Evolutionary conservation across 768 basidiomycete species (phyloP), one percentile per base, ranked within the genome.

Genomic region (Tylopilus intermedius): DNA sequence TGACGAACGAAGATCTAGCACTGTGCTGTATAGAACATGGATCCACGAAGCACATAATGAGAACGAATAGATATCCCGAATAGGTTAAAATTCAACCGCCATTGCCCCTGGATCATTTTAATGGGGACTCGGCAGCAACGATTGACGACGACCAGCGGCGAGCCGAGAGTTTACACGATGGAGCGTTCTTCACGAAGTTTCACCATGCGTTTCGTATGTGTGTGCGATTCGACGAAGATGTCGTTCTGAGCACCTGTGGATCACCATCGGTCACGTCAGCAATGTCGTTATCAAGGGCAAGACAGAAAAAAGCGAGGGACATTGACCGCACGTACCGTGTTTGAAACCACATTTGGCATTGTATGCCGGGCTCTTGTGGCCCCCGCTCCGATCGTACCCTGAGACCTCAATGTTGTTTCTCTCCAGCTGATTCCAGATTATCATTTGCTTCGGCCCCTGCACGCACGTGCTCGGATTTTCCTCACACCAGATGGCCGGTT

Each of bases 211-310:
- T 33, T 13, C 8, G 33, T 5, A 8, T 33, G 33, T 5, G 33
- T 21, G n/a, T 26, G 5, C 21, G 45, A 11, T 0, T 44, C 26
- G 38, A 39, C 53, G 5, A 62, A 62, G 8, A 63, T 62, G 27
- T 64, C 62, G 0, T 24, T 21, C 33, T 62, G 61, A 9, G 58
- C 33, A 22, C 61, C 61, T 62, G 18, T 55, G 5, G 39, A 53
- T 22, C 29, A 7, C 21, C 15, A 9, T 26, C 38, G 18, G 29
- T 22, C 11, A 18, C 18, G 42, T 59, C 46, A 54, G 6, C 22
- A 3, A 45, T 5, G 5, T 14, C 35, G 21, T 30, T 4, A 24
- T 9, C 30, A 30, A 10, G 9, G 30, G 30, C 2, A 7, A 29
- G 26, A 24, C 24, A 24, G 24, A 24, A 24, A 24, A 18, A 24